These are phyloP conservation scores for Oehlia diaphana DNA, from an alignment of 192 early-diverging fungal genomes.

Conservation along the genomic window DNA sequence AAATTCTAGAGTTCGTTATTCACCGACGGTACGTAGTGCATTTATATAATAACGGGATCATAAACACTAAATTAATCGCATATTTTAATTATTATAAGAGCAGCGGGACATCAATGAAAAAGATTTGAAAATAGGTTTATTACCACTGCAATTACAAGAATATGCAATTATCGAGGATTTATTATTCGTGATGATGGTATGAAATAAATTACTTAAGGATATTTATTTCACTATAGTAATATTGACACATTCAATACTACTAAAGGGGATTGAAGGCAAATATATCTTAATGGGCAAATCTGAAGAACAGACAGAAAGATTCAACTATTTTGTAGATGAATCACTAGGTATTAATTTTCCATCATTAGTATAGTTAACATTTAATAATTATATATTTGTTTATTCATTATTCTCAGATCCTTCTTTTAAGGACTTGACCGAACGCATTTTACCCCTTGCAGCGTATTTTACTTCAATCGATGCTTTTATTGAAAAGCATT, in stretches of 20 bases:
- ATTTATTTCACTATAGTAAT: neutral
- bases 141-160: conserved; percentile 68
- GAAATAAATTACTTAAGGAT: neutral
- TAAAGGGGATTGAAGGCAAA: conserved; percentile 80
- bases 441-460: conserved; percentile 78
- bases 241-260: neutral
- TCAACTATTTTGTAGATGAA: conserved; percentile 7
- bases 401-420: conserved; percentile 44
- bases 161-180: conserved; percentile 86
- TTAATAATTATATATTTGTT: neutral
- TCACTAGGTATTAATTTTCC: neutral
- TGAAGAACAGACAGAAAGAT: conserved; percentile 33
- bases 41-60: neutral
- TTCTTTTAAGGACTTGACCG: conserved; percentile 70
- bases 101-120: conserved; percentile 9
- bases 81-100: conserved; percentile 4
- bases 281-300: conserved; percentile 52
- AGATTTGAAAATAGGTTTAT: conserved; percentile 34
- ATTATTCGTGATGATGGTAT: conserved; percentile 82
- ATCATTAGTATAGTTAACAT: neutral
- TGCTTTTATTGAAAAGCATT: conserved; percentile 74
- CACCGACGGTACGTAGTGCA: neutral
- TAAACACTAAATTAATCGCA: neutral
- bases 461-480: conserved; percentile 73
- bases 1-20: neutral